A percentile compares a stretch with the other conserved stretches of the same genome.
These are phyloP conservation scores for Coemansia sp. DNA, from an alignment of 192 early-diverging fungal species.

Conservation along the genomic window DNA sequence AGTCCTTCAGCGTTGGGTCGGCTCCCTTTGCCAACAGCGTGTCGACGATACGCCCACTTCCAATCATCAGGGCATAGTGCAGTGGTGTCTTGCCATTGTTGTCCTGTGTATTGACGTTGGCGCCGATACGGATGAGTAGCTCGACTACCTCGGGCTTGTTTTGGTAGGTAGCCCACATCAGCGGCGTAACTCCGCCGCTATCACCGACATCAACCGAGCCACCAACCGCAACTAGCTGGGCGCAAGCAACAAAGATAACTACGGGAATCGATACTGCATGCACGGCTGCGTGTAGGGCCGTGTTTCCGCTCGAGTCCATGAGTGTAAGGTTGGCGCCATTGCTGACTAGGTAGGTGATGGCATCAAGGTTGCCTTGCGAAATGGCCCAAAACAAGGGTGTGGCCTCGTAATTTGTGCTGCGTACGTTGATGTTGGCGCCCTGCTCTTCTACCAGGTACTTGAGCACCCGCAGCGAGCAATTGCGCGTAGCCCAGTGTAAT, in stretches of 20 bases:
- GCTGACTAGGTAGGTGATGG: slow-evolving; percentile 69
- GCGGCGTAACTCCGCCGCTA: slow-evolving; percentile 73
- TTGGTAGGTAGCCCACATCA: slow-evolving; percentile 96
- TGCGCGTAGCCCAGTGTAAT: slow-evolving; percentile 84
- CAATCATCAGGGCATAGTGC: slow-evolving; percentile 85
- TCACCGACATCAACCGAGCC: slow-evolving; percentile 63
- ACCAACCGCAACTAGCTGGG: slow-evolving; percentile 64
- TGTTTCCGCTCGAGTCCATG: slow-evolving; percentile 85
- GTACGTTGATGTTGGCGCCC: slow-evolving; percentile 65
- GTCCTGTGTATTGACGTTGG: slow-evolving; percentile 68
- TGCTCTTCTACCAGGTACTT: slow-evolving; percentile 76
- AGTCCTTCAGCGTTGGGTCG: slow-evolving; percentile 58
- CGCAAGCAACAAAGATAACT: slow-evolving; percentile 68
- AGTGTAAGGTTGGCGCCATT: slow-evolving; percentile 73
- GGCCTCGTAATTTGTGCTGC: slow-evolving; percentile 75
- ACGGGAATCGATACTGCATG: slow-evolving; percentile 80
- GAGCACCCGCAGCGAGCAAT: slow-evolving; percentile 67
- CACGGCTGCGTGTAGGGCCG: slow-evolving; percentile 82
- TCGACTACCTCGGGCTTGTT: slow-evolving; percentile 70
- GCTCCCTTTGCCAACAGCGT: slow-evolving; percentile 76
- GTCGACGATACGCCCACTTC: slow-evolving; percentile 56
- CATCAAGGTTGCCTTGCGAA: slow-evolving; percentile 71
- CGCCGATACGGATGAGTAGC: slow-evolving; percentile 68
- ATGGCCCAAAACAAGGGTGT: slow-evolving; percentile 93
- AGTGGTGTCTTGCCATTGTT: slow-evolving; percentile 75